Evolutionary conservation across 805 yeast genomes (phyloP).

Genomic region (Candida dajiaensis): DNA sequence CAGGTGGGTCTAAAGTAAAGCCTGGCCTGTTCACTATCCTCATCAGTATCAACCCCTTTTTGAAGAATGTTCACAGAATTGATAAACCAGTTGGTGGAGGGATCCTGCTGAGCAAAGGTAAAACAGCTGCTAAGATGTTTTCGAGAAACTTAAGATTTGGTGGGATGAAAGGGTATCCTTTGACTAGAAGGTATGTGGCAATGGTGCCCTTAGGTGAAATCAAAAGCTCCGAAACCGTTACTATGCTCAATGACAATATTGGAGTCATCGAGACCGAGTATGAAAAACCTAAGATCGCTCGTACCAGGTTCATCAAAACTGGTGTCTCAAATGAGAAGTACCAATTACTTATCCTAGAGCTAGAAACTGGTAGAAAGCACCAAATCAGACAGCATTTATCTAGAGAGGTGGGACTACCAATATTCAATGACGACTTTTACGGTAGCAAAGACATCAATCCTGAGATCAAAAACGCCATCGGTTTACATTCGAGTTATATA

Average conservation of each 20-base stretch:
- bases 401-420: constrained; percentile 19
- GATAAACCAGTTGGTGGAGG: constrained; percentile 38
- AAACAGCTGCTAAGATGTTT: constrained; percentile 28
- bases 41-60: constrained; percentile 6
- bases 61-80: constrained; percentile 32
- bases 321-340: constrained; percentile 12
- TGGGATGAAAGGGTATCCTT: constrained; percentile 29
- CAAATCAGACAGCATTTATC: constrained; percentile 32
- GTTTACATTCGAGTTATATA: constrained; percentile 33
- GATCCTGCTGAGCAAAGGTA: constrained; percentile 29
- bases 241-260: neutral
- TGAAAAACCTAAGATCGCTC: constrained; percentile 1
- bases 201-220: constrained; percentile 4
- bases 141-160: constrained; percentile 28
- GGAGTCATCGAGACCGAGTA: constrained; percentile 5
- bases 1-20: constrained; percentile 6
- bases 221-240: neutral
- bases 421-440: constrained; percentile 26
- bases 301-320: constrained; percentile 13
- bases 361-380: constrained; percentile 35
- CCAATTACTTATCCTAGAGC: constrained; percentile 24
- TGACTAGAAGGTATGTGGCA: constrained; percentile 32
- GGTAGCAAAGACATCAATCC: constrained; percentile 11
- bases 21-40: constrained; percentile 11
- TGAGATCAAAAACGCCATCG: constrained; percentile 18